Percentiles rank a stretch among this genome's conserved stretches.
These are phyloP conservation scores for Handroanthus guayacan DNA, from an alignment of 257 asterid genomes.

Conservation along the genomic window DNA sequence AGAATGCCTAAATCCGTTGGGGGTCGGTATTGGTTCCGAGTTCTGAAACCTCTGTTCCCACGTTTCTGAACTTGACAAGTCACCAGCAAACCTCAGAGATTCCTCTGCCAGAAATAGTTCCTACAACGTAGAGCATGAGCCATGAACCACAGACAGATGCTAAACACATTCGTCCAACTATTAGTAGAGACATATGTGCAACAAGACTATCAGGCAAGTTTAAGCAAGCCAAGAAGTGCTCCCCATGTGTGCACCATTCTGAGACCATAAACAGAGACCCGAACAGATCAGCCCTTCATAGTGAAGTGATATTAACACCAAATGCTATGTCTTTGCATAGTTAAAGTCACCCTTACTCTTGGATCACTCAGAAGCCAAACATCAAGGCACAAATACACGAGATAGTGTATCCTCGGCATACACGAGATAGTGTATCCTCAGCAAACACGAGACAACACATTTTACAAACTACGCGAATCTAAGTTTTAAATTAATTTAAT, in stretches of 20 bases:
- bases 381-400: neutral
- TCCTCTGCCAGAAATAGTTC: neutral
- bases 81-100: neutral
- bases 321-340: constrained; percentile 6
- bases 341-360: constrained; percentile 11
- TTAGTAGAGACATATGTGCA: neutral
- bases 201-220: neutral
- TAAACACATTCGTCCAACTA: neutral
- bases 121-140: neutral
- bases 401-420: neutral
- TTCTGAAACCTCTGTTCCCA: neutral
- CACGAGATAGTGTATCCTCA: neutral
- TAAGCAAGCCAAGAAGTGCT: neutral
- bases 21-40: neutral
- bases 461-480: neutral
- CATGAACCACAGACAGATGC: neutral
- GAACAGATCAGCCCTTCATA: neutral
- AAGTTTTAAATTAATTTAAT: neutral
- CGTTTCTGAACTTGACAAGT: neutral
- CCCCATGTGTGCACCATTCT: neutral
- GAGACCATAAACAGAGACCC: neutral
- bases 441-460: neutral
- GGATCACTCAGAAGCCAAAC: constrained; percentile 15
- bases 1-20: neutral
- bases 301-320: constrained; percentile 8